Percentiles rank a stretch among this genome's conserved stretches.
Conservation (phyloP, 768 basidiomycete genomes). For the Cantharellus cinnabarinus region DNA sequence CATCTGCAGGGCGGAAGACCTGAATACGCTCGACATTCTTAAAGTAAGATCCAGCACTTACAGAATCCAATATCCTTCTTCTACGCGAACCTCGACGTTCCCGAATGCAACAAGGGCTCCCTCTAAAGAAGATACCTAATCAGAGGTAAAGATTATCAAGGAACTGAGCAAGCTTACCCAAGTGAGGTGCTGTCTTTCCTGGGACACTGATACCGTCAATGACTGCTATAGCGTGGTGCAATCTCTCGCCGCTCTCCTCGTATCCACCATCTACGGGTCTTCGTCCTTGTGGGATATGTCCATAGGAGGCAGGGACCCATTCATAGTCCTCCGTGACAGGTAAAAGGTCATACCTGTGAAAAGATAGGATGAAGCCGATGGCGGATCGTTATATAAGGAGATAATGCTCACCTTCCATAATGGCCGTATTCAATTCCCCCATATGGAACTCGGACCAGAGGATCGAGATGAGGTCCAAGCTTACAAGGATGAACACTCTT, state of each 20-base stretch:
- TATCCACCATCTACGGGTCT: background rate
- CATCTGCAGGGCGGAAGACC: background rate
- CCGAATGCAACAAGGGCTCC: background rate
- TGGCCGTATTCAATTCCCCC: background rate
- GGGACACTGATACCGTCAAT: background rate
- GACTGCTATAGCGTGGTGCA: background rate
- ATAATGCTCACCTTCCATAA: background rate
- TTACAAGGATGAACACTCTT: background rate
- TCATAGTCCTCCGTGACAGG: background rate
- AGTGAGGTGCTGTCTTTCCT: background rate
- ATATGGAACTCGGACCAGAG: background rate
- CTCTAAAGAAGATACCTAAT: background rate
- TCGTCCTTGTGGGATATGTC: background rate
- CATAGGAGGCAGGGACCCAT: background rate
- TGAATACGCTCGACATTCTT: background rate
- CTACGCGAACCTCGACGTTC: background rate
- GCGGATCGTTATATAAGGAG: background rate
- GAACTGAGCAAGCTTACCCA: background rate
- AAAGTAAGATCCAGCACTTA: background rate
- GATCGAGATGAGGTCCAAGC: background rate
- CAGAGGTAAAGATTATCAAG: background rate
- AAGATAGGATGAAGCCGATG: background rate
- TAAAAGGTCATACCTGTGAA: background rate
- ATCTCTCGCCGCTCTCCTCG: background rate
- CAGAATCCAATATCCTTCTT: background rate